A percentile compares a stretch with the other conserved stretches of the same genome.
These are phyloP conservation scores for Alternaria sp. DNA, from an alignment of 2,329 filamentous ascomycete genomes.

Conservation along the genomic window DNA sequence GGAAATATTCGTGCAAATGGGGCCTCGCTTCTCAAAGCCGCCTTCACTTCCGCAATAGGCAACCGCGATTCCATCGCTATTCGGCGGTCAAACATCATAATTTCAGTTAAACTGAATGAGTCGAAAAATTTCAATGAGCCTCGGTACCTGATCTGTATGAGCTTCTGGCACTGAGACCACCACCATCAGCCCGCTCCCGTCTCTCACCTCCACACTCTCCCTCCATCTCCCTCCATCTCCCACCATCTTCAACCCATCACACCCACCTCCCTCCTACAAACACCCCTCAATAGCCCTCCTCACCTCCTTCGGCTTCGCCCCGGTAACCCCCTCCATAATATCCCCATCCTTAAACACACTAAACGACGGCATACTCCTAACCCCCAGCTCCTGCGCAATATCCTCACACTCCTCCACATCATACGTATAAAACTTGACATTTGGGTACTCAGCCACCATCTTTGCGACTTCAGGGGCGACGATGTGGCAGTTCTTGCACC, in stretches of 20 bases:
- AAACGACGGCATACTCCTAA: conserved; percentile 36
- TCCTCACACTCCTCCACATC: conserved; percentile 41
- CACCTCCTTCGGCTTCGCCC: conserved; percentile 28
- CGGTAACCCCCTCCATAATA: conserved; percentile 33
- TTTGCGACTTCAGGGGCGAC: conserved; percentile 38
- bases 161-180: neutral
- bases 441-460: conserved; percentile 31
- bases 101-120: neutral
- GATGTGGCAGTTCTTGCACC: conserved; percentile 38
- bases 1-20: neutral
- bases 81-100: neutral
- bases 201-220: neutral
- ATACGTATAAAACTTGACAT: conserved; percentile 37
- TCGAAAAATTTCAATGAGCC: too few species aligned
- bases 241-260: too few species aligned
- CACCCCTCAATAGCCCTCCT: conserved; percentile 32
- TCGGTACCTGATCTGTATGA: too few species aligned
- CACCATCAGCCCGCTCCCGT: neutral
- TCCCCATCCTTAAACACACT: conserved; percentile 40
- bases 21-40: neutral
- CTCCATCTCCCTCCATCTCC: neutral
- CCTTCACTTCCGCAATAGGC: neutral
- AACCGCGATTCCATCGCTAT: neutral
- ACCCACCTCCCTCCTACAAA: conserved; percentile 12
- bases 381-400: conserved; percentile 40